Evolutionary conservation across 2,329 filamentous ascomycete species (phyloP).

Genomic region (Aspergillus brasiliensis): DNA sequence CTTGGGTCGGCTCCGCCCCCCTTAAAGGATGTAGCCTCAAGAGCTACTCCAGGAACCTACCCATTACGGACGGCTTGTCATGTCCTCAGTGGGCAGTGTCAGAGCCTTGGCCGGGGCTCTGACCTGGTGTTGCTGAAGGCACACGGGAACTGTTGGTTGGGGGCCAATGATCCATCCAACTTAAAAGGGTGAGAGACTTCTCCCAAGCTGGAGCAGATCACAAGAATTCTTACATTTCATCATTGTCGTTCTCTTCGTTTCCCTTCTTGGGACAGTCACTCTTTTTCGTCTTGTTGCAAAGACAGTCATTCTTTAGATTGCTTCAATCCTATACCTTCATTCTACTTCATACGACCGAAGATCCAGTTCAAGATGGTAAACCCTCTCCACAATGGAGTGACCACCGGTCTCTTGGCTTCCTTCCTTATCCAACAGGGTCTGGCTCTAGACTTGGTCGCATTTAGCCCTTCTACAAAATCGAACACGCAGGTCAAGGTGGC

Average conservation of each 20-base stretch:
- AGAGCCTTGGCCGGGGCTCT: neutral
- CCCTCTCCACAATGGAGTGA: slow-evolving; percentile 16
- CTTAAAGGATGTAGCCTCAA: neutral
- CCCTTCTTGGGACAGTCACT: neutral
- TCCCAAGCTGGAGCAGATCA: neutral
- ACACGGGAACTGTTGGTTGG: slow-evolving; percentile 1
- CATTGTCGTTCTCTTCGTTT: neutral
- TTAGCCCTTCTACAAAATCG: slow-evolving; percentile 9
- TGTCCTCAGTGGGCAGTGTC: neutral
- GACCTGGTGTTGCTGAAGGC: neutral
- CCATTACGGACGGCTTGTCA: neutral
- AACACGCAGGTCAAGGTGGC: slow-evolving; percentile 1
- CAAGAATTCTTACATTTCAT: neutral
- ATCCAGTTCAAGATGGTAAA: slow-evolving; percentile 17
- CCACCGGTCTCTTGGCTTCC: slow-evolving; percentile 16
- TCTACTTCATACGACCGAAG: neutral
- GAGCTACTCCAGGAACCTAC: neutral
- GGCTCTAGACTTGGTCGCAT: slow-evolving; percentile 20
- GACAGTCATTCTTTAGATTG: neutral
- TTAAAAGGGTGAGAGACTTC: slow-evolving; percentile 1
- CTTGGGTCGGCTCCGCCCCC: slow-evolving; percentile 1
- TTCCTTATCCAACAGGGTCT: slow-evolving; percentile 16
- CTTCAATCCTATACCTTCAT: neutral
- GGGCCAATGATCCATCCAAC: neutral
- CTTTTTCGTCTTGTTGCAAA: slow-evolving; percentile 1